Conservation (phyloP, 495 filamentous ascomycete species). For the Barbatosphaeria neglecta region DNA sequence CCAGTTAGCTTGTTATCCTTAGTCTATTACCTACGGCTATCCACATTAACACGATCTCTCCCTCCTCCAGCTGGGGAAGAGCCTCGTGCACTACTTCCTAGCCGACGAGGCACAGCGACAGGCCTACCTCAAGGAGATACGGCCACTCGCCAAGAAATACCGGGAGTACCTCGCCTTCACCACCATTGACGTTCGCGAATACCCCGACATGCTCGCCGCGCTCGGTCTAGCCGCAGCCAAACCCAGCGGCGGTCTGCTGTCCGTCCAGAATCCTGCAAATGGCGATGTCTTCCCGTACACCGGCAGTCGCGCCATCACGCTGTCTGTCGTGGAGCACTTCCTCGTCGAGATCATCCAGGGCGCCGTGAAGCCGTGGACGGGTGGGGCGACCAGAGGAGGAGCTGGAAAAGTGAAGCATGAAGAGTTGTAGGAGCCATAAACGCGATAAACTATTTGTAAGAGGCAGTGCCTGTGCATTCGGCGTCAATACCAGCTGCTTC, state of each 20-base stretch:
- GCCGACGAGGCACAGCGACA: slow-evolving; percentile 11
- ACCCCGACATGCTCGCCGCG: slow-evolving; percentile 28
- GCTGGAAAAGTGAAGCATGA: slow-evolving; percentile 12
- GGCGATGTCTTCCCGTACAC: slow-evolving; percentile 31
- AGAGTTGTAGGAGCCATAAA: slow-evolving; percentile 19
- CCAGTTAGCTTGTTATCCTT: neutral
- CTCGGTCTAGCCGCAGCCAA: slow-evolving; percentile 20
- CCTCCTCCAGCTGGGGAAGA: slow-evolving; percentile 36
- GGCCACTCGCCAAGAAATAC: slow-evolving; percentile 35
- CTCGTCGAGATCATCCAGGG: slow-evolving; percentile 33
- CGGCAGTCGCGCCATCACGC: slow-evolving; percentile 14
- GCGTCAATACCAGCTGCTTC: too few species aligned
- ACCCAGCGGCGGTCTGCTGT: too few species aligned
- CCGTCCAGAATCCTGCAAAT: slow-evolving; percentile 31
- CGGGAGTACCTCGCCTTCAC: slow-evolving; percentile 34
- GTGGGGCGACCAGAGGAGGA: slow-evolving; percentile 5
- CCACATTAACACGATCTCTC: too few species aligned
- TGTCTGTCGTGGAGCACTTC: slow-evolving; percentile 24
- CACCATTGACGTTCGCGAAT: slow-evolving; percentile 33
- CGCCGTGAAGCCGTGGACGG: slow-evolving; percentile 27
- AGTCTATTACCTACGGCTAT: neutral
- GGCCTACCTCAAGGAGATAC: slow-evolving; percentile 18
- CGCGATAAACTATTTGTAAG: too few species aligned
- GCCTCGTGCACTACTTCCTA: slow-evolving; percentile 34
- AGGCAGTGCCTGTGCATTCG: too few species aligned